Evolutionary conservation across 1,139 yeast species (phyloP).

Genomic region (Meyerozyma elateridarum): DNA sequence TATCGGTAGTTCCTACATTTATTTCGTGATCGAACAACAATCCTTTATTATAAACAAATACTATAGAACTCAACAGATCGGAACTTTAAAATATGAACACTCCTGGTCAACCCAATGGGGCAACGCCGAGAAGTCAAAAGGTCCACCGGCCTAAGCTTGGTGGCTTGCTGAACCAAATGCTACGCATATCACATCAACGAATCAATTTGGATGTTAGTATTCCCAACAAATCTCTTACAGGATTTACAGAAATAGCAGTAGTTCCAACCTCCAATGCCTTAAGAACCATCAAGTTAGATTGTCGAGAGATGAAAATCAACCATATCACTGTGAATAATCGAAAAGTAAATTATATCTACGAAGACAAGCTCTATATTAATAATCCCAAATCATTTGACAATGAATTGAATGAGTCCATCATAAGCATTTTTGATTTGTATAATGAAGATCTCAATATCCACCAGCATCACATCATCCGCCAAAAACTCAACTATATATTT

Average conservation of each 20-base stretch:
- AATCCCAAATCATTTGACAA: conserved; percentile 27
- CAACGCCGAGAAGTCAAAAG: conserved; percentile 1
- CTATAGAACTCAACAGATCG: too few species aligned
- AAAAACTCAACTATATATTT: conserved; percentile 58
- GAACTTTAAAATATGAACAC: too few species aligned
- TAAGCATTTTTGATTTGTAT: conserved; percentile 40
- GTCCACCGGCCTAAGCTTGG: conserved; percentile 2
- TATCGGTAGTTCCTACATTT: too few species aligned
- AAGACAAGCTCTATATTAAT: conserved; percentile 36
- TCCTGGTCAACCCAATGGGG: neutral
- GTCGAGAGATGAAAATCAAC: conserved; percentile 68
- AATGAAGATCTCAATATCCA: conserved; percentile 42
- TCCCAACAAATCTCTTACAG: conserved; percentile 48
- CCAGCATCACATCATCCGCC: conserved; percentile 62
- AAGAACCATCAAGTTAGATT: conserved; percentile 64
- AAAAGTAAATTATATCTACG: conserved; percentile 33
- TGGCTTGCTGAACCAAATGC: conserved; percentile 9
- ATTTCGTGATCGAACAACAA: too few species aligned
- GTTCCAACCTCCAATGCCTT: conserved; percentile 63
- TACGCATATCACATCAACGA: conserved; percentile 47
- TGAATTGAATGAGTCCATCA: conserved; percentile 16
- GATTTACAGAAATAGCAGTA: conserved; percentile 78
- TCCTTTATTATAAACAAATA: too few species aligned
- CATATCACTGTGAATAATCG: conserved; percentile 57
- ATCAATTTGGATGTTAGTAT: conserved; percentile 65